Percentiles rank a stretch among this genome's conserved stretches.
Evolutionary conservation across 257 asterid species (phyloP).

Genomic region (Nicotiana tomentosiformis): DNA sequence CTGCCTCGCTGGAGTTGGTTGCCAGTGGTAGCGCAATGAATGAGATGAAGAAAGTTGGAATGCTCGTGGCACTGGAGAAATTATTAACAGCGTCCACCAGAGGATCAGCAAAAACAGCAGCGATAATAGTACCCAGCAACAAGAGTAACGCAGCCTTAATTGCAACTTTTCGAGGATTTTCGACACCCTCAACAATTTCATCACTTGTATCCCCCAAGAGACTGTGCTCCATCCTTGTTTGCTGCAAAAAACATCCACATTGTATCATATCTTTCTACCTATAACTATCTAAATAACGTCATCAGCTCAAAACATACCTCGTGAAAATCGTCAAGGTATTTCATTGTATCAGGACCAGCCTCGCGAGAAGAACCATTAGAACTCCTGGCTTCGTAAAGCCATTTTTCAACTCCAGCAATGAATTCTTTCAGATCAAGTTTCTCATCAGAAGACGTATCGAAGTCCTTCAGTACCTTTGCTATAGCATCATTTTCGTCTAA

Average conservation of each 20-base stretch:
- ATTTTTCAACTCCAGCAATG: constrained; percentile 45
- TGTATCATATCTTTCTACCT: background rate
- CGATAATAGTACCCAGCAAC: constrained; percentile 69
- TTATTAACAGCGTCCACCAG: constrained; percentile 81
- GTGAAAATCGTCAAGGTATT: constrained; percentile 56
- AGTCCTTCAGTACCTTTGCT: constrained; percentile 60
- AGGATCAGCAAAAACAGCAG: constrained; percentile 96
- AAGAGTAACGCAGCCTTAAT: constrained; percentile 62
- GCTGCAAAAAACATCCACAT: constrained; percentile 34
- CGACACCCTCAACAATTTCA: constrained; percentile 53
- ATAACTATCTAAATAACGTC: background rate
- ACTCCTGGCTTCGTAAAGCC: constrained; percentile 71
- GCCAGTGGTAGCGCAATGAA: constrained; percentile 86
- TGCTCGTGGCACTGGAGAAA: constrained; percentile 75
- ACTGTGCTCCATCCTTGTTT: constrained; percentile 68
- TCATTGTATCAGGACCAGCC: constrained; percentile 42
- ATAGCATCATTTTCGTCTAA: constrained; percentile 56
- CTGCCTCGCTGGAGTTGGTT: constrained; percentile 96
- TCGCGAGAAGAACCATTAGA: constrained; percentile 16
- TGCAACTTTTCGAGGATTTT: constrained; percentile 37
- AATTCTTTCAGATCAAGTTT: constrained; percentile 47
- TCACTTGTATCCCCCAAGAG: constrained; percentile 54
- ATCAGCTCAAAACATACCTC: constrained; percentile 35
- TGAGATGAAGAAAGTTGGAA: constrained; percentile 87
- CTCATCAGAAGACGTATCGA: constrained; percentile 50